Percentiles rank a stretch among this genome's conserved stretches.
phyloP scores from a whole-genome alignment of 2,329 filamentous ascomycete species.

The Scedosporium apiospermum region DNA sequence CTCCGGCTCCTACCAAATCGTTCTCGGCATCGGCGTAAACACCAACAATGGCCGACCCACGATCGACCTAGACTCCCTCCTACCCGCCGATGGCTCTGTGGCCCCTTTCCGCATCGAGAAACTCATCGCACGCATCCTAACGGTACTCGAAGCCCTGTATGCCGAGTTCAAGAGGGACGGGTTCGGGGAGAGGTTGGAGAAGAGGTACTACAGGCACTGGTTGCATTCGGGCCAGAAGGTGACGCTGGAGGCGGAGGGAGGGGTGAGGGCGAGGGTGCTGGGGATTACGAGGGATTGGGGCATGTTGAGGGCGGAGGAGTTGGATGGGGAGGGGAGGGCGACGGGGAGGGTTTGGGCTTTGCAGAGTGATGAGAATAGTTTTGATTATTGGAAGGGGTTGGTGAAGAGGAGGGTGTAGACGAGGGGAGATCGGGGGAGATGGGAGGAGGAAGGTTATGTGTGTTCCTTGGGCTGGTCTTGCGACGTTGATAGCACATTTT shows the following conservation, averaged over 20 bases:
- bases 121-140: slow-evolving; percentile 72
- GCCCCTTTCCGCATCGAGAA: slow-evolving; percentile 63
- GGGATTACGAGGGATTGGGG: slow-evolving; percentile 93
- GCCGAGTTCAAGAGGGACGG: slow-evolving; percentile 63
- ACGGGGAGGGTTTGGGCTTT: slow-evolving; percentile 75
- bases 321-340: slow-evolving; percentile 59
- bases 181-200: slow-evolving; percentile 64
- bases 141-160: slow-evolving; percentile 70
- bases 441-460: background rate
- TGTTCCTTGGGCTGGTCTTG: no score
- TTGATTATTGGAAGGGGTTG: slow-evolving; percentile 90
- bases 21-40: slow-evolving; percentile 83
- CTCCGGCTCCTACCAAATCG: slow-evolving; percentile 67
- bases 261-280: slow-evolving; percentile 63
- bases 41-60: slow-evolving; percentile 76
- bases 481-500: no score
- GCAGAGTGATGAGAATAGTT: slow-evolving; percentile 96
- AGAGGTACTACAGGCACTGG: slow-evolving; percentile 74
- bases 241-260: slow-evolving; percentile 72
- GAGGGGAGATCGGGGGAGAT: background rate
- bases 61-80: slow-evolving; percentile 70
- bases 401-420: slow-evolving; percentile 65
- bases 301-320: slow-evolving; percentile 73
- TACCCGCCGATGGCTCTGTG: slow-evolving; percentile 32
- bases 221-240: slow-evolving; percentile 66